Evolutionary conservation across 768 basidiomycete genomes (phyloP).

Genomic region (Tylopilus balloui): DNA sequence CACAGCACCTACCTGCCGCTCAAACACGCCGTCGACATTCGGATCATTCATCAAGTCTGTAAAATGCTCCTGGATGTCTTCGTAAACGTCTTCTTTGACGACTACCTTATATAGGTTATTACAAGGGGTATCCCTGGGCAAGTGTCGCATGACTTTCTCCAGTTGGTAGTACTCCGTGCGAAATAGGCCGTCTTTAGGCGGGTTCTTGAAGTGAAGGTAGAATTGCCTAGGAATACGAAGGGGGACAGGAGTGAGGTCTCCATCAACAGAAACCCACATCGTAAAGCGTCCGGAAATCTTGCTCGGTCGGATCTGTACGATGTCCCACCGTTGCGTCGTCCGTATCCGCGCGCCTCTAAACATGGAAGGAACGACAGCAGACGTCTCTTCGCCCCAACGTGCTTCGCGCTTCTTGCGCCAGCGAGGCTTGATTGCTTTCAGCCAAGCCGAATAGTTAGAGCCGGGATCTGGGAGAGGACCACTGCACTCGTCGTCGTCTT

Average conservation of each 20-base stretch:
- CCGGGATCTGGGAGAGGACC: conserved; percentile 58
- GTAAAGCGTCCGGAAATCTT: conserved; percentile 76
- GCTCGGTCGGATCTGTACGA: conserved; percentile 83
- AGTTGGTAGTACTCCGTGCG: conserved; percentile 61
- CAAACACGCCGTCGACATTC: conserved; percentile 92
- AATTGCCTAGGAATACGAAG: conserved; percentile 89
- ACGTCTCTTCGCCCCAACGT: conserved; percentile 38
- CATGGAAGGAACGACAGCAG: conserved; percentile 62
- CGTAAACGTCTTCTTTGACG: conserved; percentile 80
- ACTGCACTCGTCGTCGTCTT: conserved; percentile 20
- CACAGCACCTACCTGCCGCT: conserved; percentile 65
- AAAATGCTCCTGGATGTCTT: conserved; percentile 85
- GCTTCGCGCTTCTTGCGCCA: conserved; percentile 66
- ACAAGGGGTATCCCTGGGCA: conserved; percentile 77
- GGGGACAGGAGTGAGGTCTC: conserved; percentile 72
- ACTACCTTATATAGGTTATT: conserved; percentile 78
- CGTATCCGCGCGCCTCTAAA: conserved; percentile 59
- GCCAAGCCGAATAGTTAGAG: conserved; percentile 68
- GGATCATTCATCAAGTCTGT: conserved; percentile 90
- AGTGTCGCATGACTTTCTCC: conserved; percentile 67
- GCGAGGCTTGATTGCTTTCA: conserved; percentile 67
- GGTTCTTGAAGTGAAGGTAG: conserved; percentile 82
- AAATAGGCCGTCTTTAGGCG: conserved; percentile 64
- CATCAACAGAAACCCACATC: conserved; percentile 83
- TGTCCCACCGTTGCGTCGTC: conserved; percentile 78